Evolutionary conservation across 805 yeast genomes (phyloP).

Genomic region (Nakazawaea ambrosiae): DNA sequence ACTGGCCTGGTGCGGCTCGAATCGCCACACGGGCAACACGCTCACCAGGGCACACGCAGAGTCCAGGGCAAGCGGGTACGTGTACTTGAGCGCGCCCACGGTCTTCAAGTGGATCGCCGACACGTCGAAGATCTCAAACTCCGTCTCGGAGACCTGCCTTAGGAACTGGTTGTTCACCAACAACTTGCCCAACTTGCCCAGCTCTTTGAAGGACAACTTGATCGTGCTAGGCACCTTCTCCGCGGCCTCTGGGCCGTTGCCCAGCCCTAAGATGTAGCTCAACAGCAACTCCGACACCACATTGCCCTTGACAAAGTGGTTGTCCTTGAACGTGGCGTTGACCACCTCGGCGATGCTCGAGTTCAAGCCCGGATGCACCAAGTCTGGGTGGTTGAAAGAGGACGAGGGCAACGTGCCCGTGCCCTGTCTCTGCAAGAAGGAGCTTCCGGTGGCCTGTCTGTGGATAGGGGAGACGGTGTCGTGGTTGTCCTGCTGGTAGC

Average conservation of each 20-base stretch:
- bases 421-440: constrained; percentile 30
- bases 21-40: constrained; percentile 83
- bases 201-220: constrained; percentile 32
- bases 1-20: constrained; percentile 78
- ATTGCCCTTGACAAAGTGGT: constrained; percentile 50
- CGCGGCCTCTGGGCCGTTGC: constrained; percentile 16
- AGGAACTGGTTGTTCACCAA: constrained; percentile 49
- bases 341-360: constrained; percentile 83
- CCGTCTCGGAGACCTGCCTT: constrained; percentile 30
- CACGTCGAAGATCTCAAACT: constrained; percentile 39
- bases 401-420: constrained; percentile 20
- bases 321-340: constrained; percentile 68
- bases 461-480: neutral
- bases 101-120: constrained; percentile 53
- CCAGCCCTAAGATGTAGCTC: constrained; percentile 41
- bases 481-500: constrained; percentile 17
- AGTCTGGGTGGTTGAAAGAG: constrained; percentile 41
- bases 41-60: constrained; percentile 46
- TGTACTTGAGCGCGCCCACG: constrained; percentile 77
- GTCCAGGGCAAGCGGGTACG: constrained; percentile 33
- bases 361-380: constrained; percentile 58
- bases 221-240: constrained; percentile 23
- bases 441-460: neutral
- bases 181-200: constrained; percentile 35
- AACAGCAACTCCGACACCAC: constrained; percentile 84